These are phyloP conservation scores for Hyparrhenia diplandra DNA, from an alignment of 176 grass and related monocot genomes.

Conservation along the genomic window DNA sequence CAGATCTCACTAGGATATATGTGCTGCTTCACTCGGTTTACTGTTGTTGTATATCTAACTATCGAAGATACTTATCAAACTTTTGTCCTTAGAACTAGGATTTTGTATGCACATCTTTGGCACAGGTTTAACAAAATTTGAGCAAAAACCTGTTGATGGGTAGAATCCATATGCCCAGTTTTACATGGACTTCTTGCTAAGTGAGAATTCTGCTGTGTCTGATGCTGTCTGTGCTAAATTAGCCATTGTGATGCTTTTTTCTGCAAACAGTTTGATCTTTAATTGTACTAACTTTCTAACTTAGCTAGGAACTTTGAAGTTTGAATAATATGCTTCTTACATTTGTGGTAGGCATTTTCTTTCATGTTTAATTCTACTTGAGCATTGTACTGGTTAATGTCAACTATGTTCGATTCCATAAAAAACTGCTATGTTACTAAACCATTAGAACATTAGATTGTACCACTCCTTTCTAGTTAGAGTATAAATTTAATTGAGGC, in stretches of 20 bases:
- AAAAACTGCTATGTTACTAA: not conserved
- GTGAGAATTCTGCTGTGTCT: not conserved
- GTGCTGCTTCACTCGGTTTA: not conserved
- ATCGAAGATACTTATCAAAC: no score
- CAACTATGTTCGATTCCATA: not conserved
- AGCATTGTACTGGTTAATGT: not conserved
- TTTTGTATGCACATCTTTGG: not conserved
- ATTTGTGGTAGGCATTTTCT: not conserved
- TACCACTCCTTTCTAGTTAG: not conserved
- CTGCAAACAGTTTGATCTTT: not conserved
- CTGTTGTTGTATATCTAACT: not conserved
- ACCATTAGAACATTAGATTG: not conserved
- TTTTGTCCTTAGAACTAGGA: not conserved
- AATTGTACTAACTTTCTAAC: not conserved
- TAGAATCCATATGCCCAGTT: not conserved
- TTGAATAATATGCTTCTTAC: not conserved
- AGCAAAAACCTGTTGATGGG: not conserved
- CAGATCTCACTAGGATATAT: not conserved
- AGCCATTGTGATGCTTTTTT: not conserved
- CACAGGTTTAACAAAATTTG: not conserved
- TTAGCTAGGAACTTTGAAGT: not conserved
- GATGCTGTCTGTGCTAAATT: no score
- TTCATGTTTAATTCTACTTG: not conserved
- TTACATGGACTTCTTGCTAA: not conserved
- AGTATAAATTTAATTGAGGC: conserved; percentile 11